Conservation (phyloP, 768 basidiomycete genomes). For the Auricularia cornea region DNA sequence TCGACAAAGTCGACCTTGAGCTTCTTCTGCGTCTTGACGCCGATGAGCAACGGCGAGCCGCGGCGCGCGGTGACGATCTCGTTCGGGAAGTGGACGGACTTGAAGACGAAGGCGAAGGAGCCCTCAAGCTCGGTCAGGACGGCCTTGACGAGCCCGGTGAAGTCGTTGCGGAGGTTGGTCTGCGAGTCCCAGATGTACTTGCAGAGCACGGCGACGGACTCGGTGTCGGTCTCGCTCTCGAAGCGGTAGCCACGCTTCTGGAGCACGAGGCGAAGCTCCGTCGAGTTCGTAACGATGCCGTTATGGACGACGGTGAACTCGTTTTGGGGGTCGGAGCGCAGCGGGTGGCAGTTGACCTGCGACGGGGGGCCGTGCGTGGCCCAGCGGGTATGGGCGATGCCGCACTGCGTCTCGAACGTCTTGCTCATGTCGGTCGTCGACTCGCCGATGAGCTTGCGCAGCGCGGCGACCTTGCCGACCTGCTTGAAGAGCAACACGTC, state of each 20-base stretch:
- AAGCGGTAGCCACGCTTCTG: conserved; percentile 95
- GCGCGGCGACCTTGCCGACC: conserved; percentile 92
- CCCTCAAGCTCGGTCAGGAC: conserved; percentile 97
- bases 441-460: conserved; percentile 80
- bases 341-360: conserved; percentile 87
- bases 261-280: conserved; percentile 81
- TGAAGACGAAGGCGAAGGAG: conserved; percentile 99
- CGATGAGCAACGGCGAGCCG: conserved; percentile 91
- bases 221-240: conserved; percentile 94
- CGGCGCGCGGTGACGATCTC: conserved; percentile 94
- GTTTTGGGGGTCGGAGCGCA: conserved; percentile 66
- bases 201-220: conserved; percentile 90
- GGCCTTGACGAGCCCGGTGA: conserved; percentile 88
- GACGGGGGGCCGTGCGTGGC: conserved; percentile 96
- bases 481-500: conserved; percentile 86
- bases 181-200: conserved; percentile 97
- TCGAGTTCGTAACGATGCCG: conserved; percentile 94
- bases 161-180: conserved; percentile 72
- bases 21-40: conserved; percentile 99
- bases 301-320: conserved; percentile 97
- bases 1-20: conserved; percentile 99
- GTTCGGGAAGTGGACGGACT: conserved; percentile 90
- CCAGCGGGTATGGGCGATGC: conserved; percentile 99
- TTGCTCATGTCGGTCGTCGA: conserved; percentile 67
- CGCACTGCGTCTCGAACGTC: conserved; percentile 77